Base-by-base conservation (phyloP, 2,329 filamentous ascomycete species). In the Xylariales sp. region DNA sequence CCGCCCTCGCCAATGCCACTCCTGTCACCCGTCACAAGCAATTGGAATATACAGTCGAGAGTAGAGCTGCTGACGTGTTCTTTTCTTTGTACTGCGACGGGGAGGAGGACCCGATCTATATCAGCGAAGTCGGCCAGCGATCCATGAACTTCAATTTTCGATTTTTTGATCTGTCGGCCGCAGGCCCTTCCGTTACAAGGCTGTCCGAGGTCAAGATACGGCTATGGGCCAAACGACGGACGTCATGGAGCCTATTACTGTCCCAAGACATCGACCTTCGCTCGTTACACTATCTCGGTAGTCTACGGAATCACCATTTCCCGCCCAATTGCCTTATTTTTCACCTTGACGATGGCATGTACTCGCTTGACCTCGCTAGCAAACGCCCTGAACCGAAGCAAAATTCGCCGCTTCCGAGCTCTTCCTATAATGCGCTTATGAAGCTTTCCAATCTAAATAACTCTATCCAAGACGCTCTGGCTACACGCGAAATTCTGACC, bases 91-190 rank as follows among this genome's bases (percentile, higher is more conserved):
- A 97, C 78, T 87, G 90, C 53, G 82, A 87, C 1, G 87, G 82
- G 3, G 80, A 89, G 59, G 80, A 85, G 54, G 90, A 93, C 16
- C 94, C 95, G 0, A 82, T 97, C n/a, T 97, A 97, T 78, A 88
- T 97, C 74, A 97, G 94, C 76, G 95, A 98, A 80, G 84, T 91
- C 28, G 87, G 90, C 34, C 87, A 91, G 73, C 89, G 89, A 75
- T 90, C 92, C n/a, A 94, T 93, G 80, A 97, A 97, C 78, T 96
- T 96, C 70, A 93, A 91, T 74, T 98, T 97, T 78, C 89, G 89
- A 50, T 91, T 92, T 77, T 97, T 97, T 77, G 91, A 97, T 69
- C 85, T 97, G 5, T 86, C 86, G 30, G 80, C 84, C 5, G 89
- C 86, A 69, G 88, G 87, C 0, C 86, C 91, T 0, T 77, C 81